A percentile compares a stretch with the other conserved stretches of the same genome.
Conservation (phyloP, 352 stramenopile genomes). For the Halophytophthora batemanensis region DNA sequence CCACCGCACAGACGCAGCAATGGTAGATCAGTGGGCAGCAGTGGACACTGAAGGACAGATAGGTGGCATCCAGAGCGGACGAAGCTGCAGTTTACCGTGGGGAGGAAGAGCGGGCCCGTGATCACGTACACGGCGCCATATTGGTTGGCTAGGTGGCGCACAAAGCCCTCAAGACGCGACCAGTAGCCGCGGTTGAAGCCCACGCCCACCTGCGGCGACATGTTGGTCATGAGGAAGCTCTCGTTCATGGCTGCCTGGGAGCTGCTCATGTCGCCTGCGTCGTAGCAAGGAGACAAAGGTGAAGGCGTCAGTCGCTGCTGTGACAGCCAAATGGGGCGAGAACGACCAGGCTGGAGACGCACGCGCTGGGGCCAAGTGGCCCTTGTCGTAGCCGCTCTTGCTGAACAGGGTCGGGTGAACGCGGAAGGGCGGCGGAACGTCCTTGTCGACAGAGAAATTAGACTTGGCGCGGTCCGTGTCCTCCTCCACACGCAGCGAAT, state of each 20-base stretch:
- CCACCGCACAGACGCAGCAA: neutral
- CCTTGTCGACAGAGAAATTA: conserved; percentile 81
- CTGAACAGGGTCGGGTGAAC: conserved; percentile 87
- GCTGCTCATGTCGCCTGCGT: conserved; percentile 79
- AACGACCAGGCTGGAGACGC: conserved; percentile 6
- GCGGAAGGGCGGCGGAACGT: conserved; percentile 72
- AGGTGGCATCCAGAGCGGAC: too few species aligned
- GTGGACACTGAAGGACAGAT: too few species aligned
- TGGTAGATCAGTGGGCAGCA: neutral
- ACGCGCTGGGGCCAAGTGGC: conserved; percentile 91
- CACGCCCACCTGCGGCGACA: conserved; percentile 89
- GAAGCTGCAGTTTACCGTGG: conserved; percentile 35
- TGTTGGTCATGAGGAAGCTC: conserved; percentile 96
- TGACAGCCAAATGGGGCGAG: neutral
- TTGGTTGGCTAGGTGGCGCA: conserved; percentile 74
- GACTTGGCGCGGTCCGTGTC: conserved; percentile 82
- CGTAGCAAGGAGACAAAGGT: neutral
- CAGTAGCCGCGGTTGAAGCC: conserved; percentile 90
- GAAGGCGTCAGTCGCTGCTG: neutral
- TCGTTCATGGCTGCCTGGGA: conserved; percentile 87
- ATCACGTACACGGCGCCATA: conserved; percentile 88
- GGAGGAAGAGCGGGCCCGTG: conserved; percentile 93
- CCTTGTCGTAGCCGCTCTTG: conserved; percentile 93
- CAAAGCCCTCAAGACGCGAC: conserved; percentile 83
- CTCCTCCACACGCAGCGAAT: conserved; percentile 60